Evolutionary conservation across 2,329 filamentous ascomycete species (phyloP), one percentile per base, ranked within the genome.

Genomic region (Knufia petricola): DNA sequence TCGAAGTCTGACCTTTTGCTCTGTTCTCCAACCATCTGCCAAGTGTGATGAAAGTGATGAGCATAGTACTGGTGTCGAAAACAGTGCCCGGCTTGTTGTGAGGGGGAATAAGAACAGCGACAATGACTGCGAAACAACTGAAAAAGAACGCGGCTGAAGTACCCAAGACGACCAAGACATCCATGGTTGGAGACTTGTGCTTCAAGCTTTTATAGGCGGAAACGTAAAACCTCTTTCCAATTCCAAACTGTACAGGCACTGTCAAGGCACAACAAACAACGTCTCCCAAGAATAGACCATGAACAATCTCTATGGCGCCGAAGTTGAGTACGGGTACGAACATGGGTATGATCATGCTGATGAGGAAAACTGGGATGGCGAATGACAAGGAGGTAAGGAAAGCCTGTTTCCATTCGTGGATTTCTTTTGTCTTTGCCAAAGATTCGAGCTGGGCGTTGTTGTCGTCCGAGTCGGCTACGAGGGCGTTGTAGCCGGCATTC

Each of bases 31-130:
- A 69, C 69, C 85, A 98, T 30, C 92, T 82, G 3, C 92, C 87
- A 2, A 98, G 70, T 1, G 85, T 88, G 64, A 95, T 87, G 63
- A 98, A 96, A 0, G 88, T 95, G 64, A 98, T 89, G 45, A 98
- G 75, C 92, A 96, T 98, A 19, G 88, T 95, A 67, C 89, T 95
- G 1, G 92, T 98, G 62, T 98, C 92, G 60, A 98, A 98, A 13
- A 95, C 85, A 1, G 88, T 95, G 54, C 80, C 82, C 1, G 92
- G 92, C 41, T 86, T 79, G 2, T 75, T 78, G 63, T 96, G 87
- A 4, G 87, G 85, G 19, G 79, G 71, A n/a, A 78, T 73, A 12
- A 85, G 57, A 17, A 96, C 64, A 0, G 88, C 94, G 13, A 96
- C 81, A 3, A 83, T 48, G 87, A 98, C 95, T 13, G 87, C 79